These are phyloP conservation scores for Mucor indicus DNA, from an alignment of 371 early-diverging fungal species.

Conservation along the genomic window DNA sequence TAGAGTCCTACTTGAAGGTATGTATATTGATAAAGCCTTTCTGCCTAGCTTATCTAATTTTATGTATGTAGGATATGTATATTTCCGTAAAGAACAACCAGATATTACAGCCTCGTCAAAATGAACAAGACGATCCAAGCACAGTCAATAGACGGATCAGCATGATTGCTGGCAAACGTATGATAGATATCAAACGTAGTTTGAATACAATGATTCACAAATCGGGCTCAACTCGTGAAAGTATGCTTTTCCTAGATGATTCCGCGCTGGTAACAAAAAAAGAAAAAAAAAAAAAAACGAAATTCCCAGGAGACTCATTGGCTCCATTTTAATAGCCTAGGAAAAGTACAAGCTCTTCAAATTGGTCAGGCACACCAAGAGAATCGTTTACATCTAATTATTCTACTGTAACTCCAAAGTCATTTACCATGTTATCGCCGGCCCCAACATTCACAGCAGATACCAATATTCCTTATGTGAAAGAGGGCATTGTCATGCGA, in stretches of 20 bases:
- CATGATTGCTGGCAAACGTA: conserved; percentile 20
- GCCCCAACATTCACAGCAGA: too few species aligned
- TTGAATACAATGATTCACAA: conserved; percentile 31
- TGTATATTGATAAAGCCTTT: background rate
- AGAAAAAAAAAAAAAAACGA: background rate
- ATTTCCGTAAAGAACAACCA: conserved; percentile 70
- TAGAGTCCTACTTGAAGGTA: conserved; percentile 42
- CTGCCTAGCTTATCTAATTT: background rate
- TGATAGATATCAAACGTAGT: conserved; percentile 29
- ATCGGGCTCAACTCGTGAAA: conserved; percentile 19
- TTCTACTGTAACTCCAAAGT: conserved; percentile 7
- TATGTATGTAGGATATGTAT: conserved; percentile 62
- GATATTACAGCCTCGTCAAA: conserved; percentile 62
- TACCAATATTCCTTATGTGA: conserved; percentile 39
- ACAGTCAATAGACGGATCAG: conserved; percentile 2
- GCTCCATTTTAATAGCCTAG: conserved; percentile 14
- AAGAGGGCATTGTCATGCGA: conserved; percentile 81
- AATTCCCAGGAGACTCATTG: background rate
- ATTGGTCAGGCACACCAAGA: background rate
- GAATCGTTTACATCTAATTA: conserved; percentile 14
- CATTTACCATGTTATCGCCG: too few species aligned
- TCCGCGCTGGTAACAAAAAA: conserved; percentile 16
- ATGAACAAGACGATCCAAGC: background rate
- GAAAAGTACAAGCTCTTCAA: conserved; percentile 20
- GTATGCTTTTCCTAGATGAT: conserved; percentile 27